A percentile compares a stretch with the other conserved stretches of the same genome.
Evolutionary conservation across 1,139 yeast species (phyloP).

Genomic region (Yamadazyma epiphylla): DNA sequence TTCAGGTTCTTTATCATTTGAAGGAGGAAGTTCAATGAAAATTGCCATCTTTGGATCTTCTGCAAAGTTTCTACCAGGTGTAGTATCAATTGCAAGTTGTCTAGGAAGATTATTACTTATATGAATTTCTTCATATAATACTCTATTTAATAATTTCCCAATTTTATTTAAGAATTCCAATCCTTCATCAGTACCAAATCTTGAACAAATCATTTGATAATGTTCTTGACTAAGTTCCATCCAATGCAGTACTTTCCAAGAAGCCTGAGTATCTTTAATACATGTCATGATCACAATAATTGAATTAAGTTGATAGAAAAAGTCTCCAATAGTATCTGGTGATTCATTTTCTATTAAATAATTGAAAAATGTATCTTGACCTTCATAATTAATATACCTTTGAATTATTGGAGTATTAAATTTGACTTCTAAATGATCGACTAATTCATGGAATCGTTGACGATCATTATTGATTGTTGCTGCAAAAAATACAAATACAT

Average conservation of each 20-base stretch:
- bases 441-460: too few relatives aligned
- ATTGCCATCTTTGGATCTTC: conserved; percentile 36
- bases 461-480: too few relatives aligned
- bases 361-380: conserved; percentile 25
- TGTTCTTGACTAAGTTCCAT: conserved; percentile 10
- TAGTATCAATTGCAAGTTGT: conserved; percentile 43
- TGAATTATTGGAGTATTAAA: conserved; percentile 14
- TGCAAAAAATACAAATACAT: conserved; percentile 53
- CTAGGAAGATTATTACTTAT: conserved; percentile 46
- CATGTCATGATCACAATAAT: conserved; percentile 31
- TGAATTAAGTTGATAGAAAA: conserved; percentile 29
- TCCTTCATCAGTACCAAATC: conserved; percentile 36
- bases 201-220: conserved; percentile 25
- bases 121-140: conserved; percentile 54
- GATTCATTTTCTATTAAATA: conserved; percentile 19
- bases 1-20: too few relatives aligned
- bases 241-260: too few relatives aligned
- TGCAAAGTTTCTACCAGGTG: conserved; percentile 21
- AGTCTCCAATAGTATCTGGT: conserved; percentile 25
- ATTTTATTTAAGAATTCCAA: conserved; percentile 25
- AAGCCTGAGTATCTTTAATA: not conserved
- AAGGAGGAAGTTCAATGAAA: conserved; percentile 32
- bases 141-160: conserved; percentile 43
- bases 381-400: conserved; percentile 15
- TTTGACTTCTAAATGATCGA: conserved; percentile 23